These are phyloP conservation scores for Rhododendron griersonianum DNA, from an alignment of 148 eudicot species.

Conservation along the genomic window DNA sequence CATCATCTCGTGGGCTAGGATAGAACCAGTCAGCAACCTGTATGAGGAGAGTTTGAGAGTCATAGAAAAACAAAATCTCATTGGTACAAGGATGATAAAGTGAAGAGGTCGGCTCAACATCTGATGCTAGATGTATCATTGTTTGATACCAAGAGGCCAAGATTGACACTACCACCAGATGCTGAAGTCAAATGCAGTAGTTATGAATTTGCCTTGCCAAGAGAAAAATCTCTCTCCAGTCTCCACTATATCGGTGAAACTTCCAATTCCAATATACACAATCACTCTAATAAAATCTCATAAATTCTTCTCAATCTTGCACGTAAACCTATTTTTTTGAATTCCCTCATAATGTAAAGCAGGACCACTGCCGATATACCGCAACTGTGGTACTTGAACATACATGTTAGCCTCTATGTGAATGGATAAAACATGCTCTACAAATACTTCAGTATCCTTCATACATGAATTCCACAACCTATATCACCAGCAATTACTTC, in stretches of 20 bases:
- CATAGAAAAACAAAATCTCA: neutral
- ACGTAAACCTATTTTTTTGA: neutral
- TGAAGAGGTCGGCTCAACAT: neutral
- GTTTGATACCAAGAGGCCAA: neutral
- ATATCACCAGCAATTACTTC: neutral
- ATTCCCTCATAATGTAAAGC: neutral
- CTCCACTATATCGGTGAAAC: neutral
- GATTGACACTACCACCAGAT: neutral
- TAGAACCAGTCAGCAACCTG: conserved; percentile 70
- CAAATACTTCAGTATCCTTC: neutral
- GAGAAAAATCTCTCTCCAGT: neutral
- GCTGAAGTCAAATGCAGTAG: neutral
- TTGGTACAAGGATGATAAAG: neutral
- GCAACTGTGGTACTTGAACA: neutral
- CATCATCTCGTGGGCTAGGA: conserved; percentile 81
- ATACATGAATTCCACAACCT: neutral
- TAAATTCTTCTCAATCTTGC: neutral
- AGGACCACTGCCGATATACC: neutral
- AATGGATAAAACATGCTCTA: neutral
- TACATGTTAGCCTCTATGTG: neutral
- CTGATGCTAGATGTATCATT: neutral
- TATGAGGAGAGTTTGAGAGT: conserved; percentile 5
- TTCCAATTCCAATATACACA: neutral
- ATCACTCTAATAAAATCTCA: neutral
- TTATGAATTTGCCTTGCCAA: neutral